Base-by-base conservation (phyloP, 495 filamentous ascomycete genomes). In the Terfezia boudieri region DNA sequence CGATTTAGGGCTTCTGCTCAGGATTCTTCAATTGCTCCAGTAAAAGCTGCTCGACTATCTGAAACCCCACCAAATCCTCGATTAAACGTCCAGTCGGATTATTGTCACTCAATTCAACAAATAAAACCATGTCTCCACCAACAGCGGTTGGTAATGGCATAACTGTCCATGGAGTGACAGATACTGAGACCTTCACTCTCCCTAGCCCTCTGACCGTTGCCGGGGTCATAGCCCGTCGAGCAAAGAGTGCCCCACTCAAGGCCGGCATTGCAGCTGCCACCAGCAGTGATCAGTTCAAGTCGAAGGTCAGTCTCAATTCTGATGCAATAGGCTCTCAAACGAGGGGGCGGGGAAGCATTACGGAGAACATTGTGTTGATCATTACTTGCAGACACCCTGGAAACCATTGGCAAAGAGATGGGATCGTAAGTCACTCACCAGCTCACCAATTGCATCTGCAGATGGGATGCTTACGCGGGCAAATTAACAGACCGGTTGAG, bases 201-300 rank as follows among this genome's bases (percentile, higher is more conserved):
- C 72, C 76, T 2, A 73, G 78, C 55, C 77, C 80, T 38, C 70
- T 94, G 61, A 84, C 82, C 37, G 69, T 86, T 65, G 74, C 80
- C 57, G 79, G 76, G 16, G 77, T 96, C 51, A 60, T 74, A 23
- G 80, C 73, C 9, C 70, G 84, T 62, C 74, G 90, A 41, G 75
- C 73, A 52, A 85, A 81, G 65, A 71, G 73, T 16, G 79, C 79
- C 1, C 74, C 76, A 56, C 69, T 89, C 38, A 72, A 77, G 54
- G 81, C 78, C 37, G 82, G 80, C n/a, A 74, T 84, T 49, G 90
- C 90, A 36, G 82, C 87, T 14, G 71, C 73, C 43, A 78, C 80
- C 16, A 81, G 76, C 67, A 86, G 81, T 68, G 82, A 85, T 56
- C 79, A 83, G 72, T 98, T 90, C 68, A 93, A 94, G 70, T 77